phyloP scores from a whole-genome alignment of 306 rosid genomes.

The Echinosophora koreensis region DNA sequence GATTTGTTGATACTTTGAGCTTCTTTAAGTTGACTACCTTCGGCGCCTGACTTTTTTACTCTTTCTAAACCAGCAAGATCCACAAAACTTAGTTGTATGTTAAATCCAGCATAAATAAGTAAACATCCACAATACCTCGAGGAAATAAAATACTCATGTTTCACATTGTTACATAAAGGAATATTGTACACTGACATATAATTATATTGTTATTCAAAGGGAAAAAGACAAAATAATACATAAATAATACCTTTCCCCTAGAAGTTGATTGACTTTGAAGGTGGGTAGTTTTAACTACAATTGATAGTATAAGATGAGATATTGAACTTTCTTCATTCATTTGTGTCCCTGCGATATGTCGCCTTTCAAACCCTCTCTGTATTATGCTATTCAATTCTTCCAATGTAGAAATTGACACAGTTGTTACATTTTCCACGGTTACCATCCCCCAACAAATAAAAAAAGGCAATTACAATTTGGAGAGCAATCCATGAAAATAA shows the following conservation, averaged over 20 bases:
- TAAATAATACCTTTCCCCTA: constrained; percentile 82
- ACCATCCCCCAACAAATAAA: constrained; percentile 87
- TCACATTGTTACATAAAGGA: constrained; percentile 15
- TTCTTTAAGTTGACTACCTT: constrained; percentile 89
- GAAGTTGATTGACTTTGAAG: constrained; percentile 92
- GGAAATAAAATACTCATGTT: constrained; percentile 7
- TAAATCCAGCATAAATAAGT: constrained; percentile 25
- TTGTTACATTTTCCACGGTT: constrained; percentile 75
- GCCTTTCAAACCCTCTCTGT: constrained; percentile 76
- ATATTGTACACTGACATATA: not conserved
- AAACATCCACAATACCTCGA: constrained; percentile 25
- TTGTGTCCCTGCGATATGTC: constrained; percentile 85
- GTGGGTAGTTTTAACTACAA: constrained; percentile 84
- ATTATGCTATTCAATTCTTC: constrained; percentile 81
- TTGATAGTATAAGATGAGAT: constrained; percentile 87
- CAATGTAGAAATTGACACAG: constrained; percentile 69
- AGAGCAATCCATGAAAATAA: constrained; percentile 6
- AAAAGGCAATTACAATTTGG: constrained; percentile 21
- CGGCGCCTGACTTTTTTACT: constrained; percentile 89
- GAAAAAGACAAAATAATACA: not conserved
- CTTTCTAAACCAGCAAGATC: constrained; percentile 99
- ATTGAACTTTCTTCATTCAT: constrained; percentile 97
- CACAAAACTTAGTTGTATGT: constrained; percentile 85
- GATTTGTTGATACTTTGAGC: constrained; percentile 98
- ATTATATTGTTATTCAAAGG: not conserved